A percentile compares a stretch with the other conserved stretches of the same genome.
These are phyloP conservation scores for Papiliotrema fonsecae DNA, from an alignment of 1,284 basidiomycete genomes.

Conservation along the genomic window DNA sequence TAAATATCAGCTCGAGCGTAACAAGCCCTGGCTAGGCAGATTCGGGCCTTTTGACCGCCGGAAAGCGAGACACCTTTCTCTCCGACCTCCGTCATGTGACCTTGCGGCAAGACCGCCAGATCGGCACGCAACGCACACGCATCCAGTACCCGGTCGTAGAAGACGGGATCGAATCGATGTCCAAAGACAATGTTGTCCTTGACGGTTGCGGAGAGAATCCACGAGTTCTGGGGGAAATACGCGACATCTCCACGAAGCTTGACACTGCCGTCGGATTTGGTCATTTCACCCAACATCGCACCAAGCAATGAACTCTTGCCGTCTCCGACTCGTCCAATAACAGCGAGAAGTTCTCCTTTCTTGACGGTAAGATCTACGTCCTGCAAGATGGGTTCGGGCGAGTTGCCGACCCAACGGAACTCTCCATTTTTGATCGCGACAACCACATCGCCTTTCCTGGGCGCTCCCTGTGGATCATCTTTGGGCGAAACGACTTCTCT, in stretches of 20 bases:
- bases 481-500: conserved; percentile 52
- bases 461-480: conserved; percentile 45
- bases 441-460: conserved; percentile 63
- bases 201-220: conserved; percentile 78
- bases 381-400: conserved; percentile 62
- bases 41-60: conserved; percentile 61
- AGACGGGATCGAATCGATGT: conserved; percentile 71
- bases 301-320: conserved; percentile 65
- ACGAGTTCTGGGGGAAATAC: conserved; percentile 85
- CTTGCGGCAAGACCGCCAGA: conserved; percentile 65
- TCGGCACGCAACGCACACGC: conserved; percentile 84
- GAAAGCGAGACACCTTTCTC: conserved; percentile 54
- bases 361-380: conserved; percentile 68
- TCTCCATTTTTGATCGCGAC: conserved; percentile 67
- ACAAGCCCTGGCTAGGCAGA: conserved; percentile 56
- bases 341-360: conserved; percentile 81
- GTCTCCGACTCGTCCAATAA: conserved; percentile 85
- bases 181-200: conserved; percentile 88
- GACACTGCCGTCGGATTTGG: conserved; percentile 66
- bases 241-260: conserved; percentile 69
- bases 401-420: conserved; percentile 67
- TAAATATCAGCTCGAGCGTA: conserved; percentile 59
- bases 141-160: conserved; percentile 39
- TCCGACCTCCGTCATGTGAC: conserved; percentile 71
- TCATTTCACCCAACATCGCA: conserved; percentile 74